Conservation (phyloP, 1,139 yeast species). For the Protomyces gravidus region DNA sequence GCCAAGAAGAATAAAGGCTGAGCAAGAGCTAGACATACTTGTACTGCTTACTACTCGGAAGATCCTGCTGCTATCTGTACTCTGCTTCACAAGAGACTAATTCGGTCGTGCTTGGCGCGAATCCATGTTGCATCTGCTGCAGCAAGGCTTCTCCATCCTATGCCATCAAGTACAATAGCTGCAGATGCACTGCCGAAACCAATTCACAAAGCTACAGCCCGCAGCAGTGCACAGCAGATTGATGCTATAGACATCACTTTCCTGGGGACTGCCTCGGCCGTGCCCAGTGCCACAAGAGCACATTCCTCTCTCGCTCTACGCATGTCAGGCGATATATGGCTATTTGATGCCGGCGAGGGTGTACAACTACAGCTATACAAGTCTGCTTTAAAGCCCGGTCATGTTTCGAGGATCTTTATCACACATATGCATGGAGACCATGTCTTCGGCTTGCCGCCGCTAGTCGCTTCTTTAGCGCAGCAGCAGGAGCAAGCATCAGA, state of each 20-base stretch:
- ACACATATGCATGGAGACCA: constrained; percentile 30
- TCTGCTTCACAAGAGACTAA: too few species aligned
- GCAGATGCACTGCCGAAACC: too few species aligned
- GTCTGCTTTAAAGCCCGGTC: constrained; percentile 10
- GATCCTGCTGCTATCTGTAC: too few species aligned
- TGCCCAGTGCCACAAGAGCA: constrained; percentile 21
- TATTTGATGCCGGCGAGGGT: constrained; percentile 26
- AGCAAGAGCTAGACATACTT: too few species aligned
- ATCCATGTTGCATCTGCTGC: too few species aligned
- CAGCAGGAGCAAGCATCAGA: not conserved
- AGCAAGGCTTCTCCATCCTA: too few species aligned
- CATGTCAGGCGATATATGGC: constrained; percentile 21
- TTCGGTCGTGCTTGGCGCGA: too few species aligned
- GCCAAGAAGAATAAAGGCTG: too few species aligned
- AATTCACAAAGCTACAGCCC: too few species aligned
- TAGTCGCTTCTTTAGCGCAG: constrained; percentile 14
- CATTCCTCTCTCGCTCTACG: constrained; percentile 26
- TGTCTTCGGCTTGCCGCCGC: constrained; percentile 23
- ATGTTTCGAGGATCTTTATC: constrained; percentile 17
- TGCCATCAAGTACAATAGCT: too few species aligned
- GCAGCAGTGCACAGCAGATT: not conserved
- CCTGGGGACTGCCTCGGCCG: constrained; percentile 27
- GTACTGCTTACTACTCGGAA: too few species aligned
- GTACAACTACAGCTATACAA: constrained; percentile 15
- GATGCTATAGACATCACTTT: constrained; percentile 10